Evolutionary conservation across 2,329 filamentous ascomycete species (phyloP).

Genomic region (Macrophomina phaseolina): DNA sequence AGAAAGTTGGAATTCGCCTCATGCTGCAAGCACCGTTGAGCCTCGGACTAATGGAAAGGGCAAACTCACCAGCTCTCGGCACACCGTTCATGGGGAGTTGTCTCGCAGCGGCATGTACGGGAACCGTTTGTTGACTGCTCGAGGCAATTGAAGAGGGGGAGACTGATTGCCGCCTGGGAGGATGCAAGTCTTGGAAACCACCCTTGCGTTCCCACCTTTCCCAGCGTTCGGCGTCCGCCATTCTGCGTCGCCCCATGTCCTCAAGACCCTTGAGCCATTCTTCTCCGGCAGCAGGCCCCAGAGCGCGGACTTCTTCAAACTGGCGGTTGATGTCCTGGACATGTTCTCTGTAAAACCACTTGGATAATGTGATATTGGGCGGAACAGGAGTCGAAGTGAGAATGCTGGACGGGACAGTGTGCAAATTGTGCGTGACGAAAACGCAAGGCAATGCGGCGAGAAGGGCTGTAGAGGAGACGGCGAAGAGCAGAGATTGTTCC

Average conservation of each 20-base stretch:
- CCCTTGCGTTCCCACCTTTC: constrained; percentile 70
- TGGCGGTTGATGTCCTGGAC: constrained; percentile 67
- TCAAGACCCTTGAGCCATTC: constrained; percentile 82
- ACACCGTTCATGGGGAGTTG: constrained; percentile 28
- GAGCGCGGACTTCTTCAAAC: constrained; percentile 66
- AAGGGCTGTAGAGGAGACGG: constrained; percentile 62
- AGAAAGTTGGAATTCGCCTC: not conserved
- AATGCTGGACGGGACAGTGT: constrained; percentile 63
- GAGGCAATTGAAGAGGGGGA: constrained; percentile 1
- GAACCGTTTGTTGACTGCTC: constrained; percentile 7
- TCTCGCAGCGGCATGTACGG: not conserved
- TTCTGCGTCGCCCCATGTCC: constrained; percentile 63
- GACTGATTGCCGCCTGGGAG: not conserved
- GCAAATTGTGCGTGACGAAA: constrained; percentile 65
- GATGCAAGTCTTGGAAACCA: constrained; percentile 14
- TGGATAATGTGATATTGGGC: constrained; percentile 61
- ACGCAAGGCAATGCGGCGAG: constrained; percentile 73
- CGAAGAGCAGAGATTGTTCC: constrained; percentile 74
- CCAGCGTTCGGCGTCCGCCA: constrained; percentile 71
- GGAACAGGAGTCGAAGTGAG: constrained; percentile 59
- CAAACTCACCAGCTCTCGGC: constrained; percentile 23
- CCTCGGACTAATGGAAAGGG: not conserved
- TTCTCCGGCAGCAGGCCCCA: constrained; percentile 71
- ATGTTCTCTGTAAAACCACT: constrained; percentile 69
- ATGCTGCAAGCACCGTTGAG: not conserved